Evolutionary conservation across 163 green algal genomes (phyloP).

Genomic region (Scenedesmus sp.): DNA sequence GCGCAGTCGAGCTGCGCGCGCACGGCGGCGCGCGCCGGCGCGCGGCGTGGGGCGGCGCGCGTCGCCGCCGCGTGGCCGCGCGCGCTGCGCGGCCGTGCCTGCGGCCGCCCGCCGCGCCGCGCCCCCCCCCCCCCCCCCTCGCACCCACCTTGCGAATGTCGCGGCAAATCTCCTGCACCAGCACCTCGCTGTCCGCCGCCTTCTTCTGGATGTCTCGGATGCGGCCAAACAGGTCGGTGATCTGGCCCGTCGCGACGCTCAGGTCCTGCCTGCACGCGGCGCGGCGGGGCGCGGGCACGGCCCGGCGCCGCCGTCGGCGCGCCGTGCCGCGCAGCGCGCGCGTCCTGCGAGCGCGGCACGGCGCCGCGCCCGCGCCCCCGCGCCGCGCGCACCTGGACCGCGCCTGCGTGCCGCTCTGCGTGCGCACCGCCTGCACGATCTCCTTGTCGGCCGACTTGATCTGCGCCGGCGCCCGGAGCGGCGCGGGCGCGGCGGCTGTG

Average conservation of each 20-base stretch:
- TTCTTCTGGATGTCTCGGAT: constrained; percentile 91
- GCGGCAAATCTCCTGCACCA: constrained; percentile 97
- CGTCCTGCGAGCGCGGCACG: neutral
- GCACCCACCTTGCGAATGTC: constrained; percentile 96
- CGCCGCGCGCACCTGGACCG: constrained; percentile 76
- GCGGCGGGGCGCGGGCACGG: neutral
- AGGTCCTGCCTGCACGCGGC: constrained; percentile 79
- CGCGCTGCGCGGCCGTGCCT: too few species aligned
- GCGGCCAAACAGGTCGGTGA: constrained; percentile 85
- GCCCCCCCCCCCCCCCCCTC: too few species aligned
- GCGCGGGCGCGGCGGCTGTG: too few species aligned
- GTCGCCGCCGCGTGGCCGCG: too few species aligned
- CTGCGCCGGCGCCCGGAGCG: constrained; percentile 57
- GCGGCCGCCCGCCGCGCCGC: too few species aligned
- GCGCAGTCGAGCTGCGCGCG: constrained; percentile 87
- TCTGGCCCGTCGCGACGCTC: constrained; percentile 72
- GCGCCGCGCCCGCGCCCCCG: too few species aligned
- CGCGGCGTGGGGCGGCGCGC: too few species aligned
- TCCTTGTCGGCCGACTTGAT: constrained; percentile 90
- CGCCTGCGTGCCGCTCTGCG: constrained; percentile 80
- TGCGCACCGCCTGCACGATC: constrained; percentile 87
- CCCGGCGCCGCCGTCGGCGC: too few species aligned
- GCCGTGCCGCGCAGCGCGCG: neutral
- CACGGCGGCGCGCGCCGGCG: too few species aligned
- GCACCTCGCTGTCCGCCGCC: constrained; percentile 87